Evolutionary conservation across 176 grass and related monocot genomes (phyloP).

Genomic region (Raddia distichophylla): DNA sequence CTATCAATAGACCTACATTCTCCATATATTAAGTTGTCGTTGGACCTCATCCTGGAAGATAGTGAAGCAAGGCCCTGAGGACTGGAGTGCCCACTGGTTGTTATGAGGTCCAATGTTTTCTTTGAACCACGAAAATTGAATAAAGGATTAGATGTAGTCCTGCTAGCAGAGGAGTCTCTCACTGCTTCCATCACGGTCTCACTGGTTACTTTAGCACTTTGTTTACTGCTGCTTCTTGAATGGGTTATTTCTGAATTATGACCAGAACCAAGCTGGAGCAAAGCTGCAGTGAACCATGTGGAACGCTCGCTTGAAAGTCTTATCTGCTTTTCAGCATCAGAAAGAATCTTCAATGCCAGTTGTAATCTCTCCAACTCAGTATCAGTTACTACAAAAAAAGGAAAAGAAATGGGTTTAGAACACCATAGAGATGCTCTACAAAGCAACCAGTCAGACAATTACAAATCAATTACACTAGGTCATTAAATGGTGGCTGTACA

Average conservation of each 20-base stretch:
- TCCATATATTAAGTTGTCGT: conserved; percentile 43
- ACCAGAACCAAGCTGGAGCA: conserved; percentile 89
- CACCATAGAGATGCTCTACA: neutral
- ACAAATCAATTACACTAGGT: conserved; percentile 4
- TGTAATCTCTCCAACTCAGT: conserved; percentile 92
- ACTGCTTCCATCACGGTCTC: conserved; percentile 50
- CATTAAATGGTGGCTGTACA: neutral
- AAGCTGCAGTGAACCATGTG: conserved; percentile 95
- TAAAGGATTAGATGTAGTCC: conserved; percentile 55
- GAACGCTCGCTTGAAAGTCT: conserved; percentile 91
- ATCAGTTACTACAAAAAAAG: conserved; percentile 73
- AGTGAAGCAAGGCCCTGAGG: conserved; percentile 47
- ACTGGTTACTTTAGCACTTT: conserved; percentile 59
- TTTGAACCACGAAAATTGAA: conserved; percentile 46
- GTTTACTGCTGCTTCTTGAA: conserved; percentile 64
- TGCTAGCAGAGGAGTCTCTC: conserved; percentile 57
- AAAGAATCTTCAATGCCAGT: conserved; percentile 94
- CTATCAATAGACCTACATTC: conserved; percentile 64
- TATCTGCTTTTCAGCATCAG: conserved; percentile 96
- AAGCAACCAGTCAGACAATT: neutral
- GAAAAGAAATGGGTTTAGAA: conserved; percentile 5
- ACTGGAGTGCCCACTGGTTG: conserved; percentile 51
- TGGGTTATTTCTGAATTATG: conserved; percentile 73
- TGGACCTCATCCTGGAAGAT: conserved; percentile 50
- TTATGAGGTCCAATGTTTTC: conserved; percentile 47